phyloP scores from a whole-genome alignment of 768 basidiomycete species.

The Dictyophora rubrovolvata region DNA sequence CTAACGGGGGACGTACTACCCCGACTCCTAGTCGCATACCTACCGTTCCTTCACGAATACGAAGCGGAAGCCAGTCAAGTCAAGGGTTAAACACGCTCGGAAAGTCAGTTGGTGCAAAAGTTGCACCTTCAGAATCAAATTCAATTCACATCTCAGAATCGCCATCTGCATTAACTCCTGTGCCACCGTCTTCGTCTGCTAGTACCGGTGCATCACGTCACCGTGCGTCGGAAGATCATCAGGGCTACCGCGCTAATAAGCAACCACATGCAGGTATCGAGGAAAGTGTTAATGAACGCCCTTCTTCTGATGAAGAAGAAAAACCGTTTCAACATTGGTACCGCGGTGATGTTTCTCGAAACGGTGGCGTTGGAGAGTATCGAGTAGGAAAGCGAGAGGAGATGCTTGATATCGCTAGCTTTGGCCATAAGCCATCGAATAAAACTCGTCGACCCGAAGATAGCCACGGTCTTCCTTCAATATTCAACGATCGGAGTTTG shows the following conservation, averaged over 20 bases:
- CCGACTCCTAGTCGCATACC: slow-evolving; percentile 40
- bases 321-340: slow-evolving; percentile 87
- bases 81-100: slow-evolving; percentile 2
- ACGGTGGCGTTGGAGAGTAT: slow-evolving; percentile 82
- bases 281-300: slow-evolving; percentile 22
- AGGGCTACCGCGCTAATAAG: background rate
- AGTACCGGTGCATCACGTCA: background rate
- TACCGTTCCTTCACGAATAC: slow-evolving; percentile 15
- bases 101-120: background rate
- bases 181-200: background rate
- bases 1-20: slow-evolving; percentile 19
- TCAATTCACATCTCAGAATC: background rate
- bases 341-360: slow-evolving; percentile 74
- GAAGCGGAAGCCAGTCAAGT: slow-evolving; percentile 9
- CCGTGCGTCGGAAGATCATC: background rate
- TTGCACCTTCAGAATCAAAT: background rate
- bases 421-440: slow-evolving; percentile 44
- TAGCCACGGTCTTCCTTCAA: slow-evolving; percentile 11
- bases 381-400: slow-evolving; percentile 65
- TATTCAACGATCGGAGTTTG: slow-evolving; percentile 12
- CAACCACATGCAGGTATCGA: background rate
- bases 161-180: background rate
- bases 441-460: slow-evolving; percentile 17
- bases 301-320: slow-evolving; percentile 70
- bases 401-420: slow-evolving; percentile 84